Base-by-base conservation (phyloP, 1,284 basidiomycete species). In the Takashimella tepidaria region DNA sequence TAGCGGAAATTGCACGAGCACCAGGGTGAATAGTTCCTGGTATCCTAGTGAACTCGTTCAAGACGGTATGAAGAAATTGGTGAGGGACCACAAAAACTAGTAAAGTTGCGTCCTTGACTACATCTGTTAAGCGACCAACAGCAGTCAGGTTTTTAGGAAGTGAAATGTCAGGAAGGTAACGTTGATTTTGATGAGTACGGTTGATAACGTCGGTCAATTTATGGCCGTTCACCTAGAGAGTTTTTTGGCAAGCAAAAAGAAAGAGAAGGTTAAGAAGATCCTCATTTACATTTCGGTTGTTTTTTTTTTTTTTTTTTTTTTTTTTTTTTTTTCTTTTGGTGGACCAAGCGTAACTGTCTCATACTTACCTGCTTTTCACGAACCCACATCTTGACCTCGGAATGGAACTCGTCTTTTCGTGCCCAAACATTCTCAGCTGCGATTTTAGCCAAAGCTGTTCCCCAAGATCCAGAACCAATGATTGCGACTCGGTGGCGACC, bases 61-160 rank as follows among this genome's bases (percentile, higher is more conserved):
- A 59, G 22, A 72, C 74, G 62, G 73, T 69, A 61, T 68, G 67
- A 37, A 73, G 68, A 67, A 68, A 68, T 57, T 70, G 78, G 65
- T 82, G 81, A 10, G 81, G 81, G 1, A 79, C 70, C 37, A 82
- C 81, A 58, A 83, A 80, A 54, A 83, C 74, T 23, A 83, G 70
- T 27, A 81, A 70, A 22, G 79, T 80, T 5, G 81, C 81, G 47
- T 74, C 80, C 53, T 79, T 72, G 55, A 80, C 77, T 12, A 81
- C 79, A 51, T 81, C 77, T 37, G 73, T 66, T 13, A 81, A 67
- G 42, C 76, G 72, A 2, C 79, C 76, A 24, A 77, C 76, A 20
- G 81, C 81, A n/a, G 78, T 66, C 24, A 83, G 76, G 68, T 81
- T 81, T 25, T 70, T 68, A 10, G 80, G 80, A 1, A 83, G 72